Base-by-base conservation (phyloP, 495 filamentous ascomycete species). In the Cercophora sp. region DNA sequence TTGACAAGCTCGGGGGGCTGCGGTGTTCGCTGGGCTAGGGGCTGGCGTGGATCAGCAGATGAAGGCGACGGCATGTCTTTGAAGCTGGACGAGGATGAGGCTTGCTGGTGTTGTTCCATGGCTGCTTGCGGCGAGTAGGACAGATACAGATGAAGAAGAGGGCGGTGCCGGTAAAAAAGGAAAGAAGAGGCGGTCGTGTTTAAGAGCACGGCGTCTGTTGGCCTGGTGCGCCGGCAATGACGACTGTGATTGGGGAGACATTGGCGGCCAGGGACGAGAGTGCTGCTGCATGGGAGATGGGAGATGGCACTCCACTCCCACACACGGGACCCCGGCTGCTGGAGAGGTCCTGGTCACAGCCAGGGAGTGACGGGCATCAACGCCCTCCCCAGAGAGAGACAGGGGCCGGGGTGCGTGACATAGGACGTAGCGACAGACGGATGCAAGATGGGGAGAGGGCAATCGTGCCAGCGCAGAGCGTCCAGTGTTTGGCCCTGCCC, bases 381-480 rank as follows among this genome's bases (percentile, higher is more conserved):
- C 36, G 36, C 36, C 36, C 36, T 19, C 5, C 8, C 36, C 36
- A 19, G 22, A n/a, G n/a, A n/a, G n/a, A n/a, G n/a, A n/a, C n/a
- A n/a, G n/a, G n/a, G n/a, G n/a, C n/a, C n/a, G n/a, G n/a, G n/a
- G n/a, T n/a, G n/a, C n/a, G n/a, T n/a, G n/a, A n/a, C n/a, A n/a
- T n/a, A n/a, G n/a, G n/a, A n/a, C n/a, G n/a, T n/a, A n/a, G n/a
- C n/a, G n/a, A n/a, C n/a, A n/a, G n/a, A n/a, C n/a, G 44, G 59
- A 48, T 54, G 41, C 54, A 60, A 59, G 47, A 52, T 51, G 34
- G 50, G 31, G 51, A 15, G 8, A 48, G n/a, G 27, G 37, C 42
- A 44, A 46, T 23, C 18, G 8, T 61, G 60, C 55, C 63, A 66
- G 45, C 58, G 48, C 57, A 58, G 19, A 51, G 29, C 26, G 22